Percentiles rank a stretch among this genome's conserved stretches.
Conservation (phyloP, 2,329 filamentous ascomycete species). For the Trichoderma arundinaceum region DNA sequence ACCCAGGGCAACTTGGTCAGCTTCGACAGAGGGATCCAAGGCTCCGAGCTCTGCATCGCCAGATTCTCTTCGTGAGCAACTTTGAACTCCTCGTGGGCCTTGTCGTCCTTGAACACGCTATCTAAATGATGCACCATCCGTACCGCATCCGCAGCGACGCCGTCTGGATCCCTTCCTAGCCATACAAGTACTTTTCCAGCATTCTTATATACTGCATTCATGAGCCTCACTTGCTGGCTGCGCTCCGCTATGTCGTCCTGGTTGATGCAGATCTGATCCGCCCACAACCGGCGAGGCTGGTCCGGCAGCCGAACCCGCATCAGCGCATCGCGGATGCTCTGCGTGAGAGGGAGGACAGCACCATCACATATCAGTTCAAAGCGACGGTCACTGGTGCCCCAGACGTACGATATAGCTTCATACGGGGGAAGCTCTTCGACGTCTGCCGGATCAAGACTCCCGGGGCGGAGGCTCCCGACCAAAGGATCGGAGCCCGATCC, state of each 20-base stretch:
- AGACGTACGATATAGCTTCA: slow-evolving; percentile 47
- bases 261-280: slow-evolving; percentile 51
- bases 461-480: slow-evolving; percentile 38
- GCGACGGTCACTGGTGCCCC: slow-evolving; percentile 40
- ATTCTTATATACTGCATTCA: slow-evolving; percentile 47
- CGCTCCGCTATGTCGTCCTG: slow-evolving; percentile 46
- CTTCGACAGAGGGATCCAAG: slow-evolving; percentile 44
- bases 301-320: slow-evolving; percentile 39
- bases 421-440: slow-evolving; percentile 34
- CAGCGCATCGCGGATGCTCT: slow-evolving; percentile 43
- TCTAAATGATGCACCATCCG: slow-evolving; percentile 40
- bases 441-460: slow-evolving; percentile 37
- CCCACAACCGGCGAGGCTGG: slow-evolving; percentile 43
- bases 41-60: slow-evolving; percentile 38
- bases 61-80: slow-evolving; percentile 42
- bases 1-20: slow-evolving; percentile 45
- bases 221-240: slow-evolving; percentile 46
- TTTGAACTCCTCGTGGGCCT: slow-evolving; percentile 40
- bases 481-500: slow-evolving; percentile 40
- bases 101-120: slow-evolving; percentile 42
- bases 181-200: slow-evolving; percentile 45
- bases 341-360: slow-evolving; percentile 39
- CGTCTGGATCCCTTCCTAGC: slow-evolving; percentile 43
- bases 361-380: slow-evolving; percentile 38
- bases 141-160: slow-evolving; percentile 40